These are phyloP conservation scores for Mytilinidion resinicola DNA, from an alignment of 495 filamentous ascomycete genomes.

Conservation along the genomic window DNA sequence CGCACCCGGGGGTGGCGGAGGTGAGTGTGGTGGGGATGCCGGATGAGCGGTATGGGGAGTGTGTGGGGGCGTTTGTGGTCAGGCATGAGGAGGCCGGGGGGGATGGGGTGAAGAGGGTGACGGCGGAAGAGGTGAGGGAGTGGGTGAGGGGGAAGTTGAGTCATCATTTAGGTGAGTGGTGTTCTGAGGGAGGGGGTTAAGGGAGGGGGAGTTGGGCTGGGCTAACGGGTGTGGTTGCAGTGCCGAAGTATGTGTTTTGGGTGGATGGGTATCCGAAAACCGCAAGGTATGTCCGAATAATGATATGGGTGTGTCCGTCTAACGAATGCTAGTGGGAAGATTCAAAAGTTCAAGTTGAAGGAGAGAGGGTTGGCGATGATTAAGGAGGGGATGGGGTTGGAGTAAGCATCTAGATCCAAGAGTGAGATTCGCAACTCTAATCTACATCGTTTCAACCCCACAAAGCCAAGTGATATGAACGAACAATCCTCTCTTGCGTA, in stretches of 20 bases:
- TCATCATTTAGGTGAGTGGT: constrained; percentile 59
- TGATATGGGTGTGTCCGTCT: too few species aligned
- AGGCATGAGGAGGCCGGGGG: constrained; percentile 33
- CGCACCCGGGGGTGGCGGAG: constrained; percentile 60
- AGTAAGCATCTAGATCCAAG: not conserved
- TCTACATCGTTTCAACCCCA: too few species aligned
- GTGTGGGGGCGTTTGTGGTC: constrained; percentile 77
- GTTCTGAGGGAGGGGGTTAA: not conserved
- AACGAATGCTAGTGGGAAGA: constrained; percentile 95
- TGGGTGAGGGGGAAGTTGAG: constrained; percentile 72
- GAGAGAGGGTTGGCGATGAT: constrained; percentile 52
- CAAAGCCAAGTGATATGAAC: too few species aligned
- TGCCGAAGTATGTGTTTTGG: constrained; percentile 88
- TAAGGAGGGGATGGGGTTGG: constrained; percentile 31
- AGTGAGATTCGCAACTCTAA: too few species aligned
- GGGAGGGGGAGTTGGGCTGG: not conserved
- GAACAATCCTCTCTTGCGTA: too few species aligned
- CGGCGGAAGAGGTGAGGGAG: constrained; percentile 52
- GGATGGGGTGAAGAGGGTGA: constrained; percentile 18
- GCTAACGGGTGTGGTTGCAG: constrained; percentile 30
- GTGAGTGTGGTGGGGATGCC: constrained; percentile 78
- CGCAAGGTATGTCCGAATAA: too few species aligned
- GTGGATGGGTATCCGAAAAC: constrained; percentile 81
- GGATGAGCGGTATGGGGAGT: constrained; percentile 79
- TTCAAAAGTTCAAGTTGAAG: constrained; percentile 87